These are phyloP conservation scores for Clitoria ternatea DNA, from an alignment of 306 rosid species.

Conservation along the genomic window DNA sequence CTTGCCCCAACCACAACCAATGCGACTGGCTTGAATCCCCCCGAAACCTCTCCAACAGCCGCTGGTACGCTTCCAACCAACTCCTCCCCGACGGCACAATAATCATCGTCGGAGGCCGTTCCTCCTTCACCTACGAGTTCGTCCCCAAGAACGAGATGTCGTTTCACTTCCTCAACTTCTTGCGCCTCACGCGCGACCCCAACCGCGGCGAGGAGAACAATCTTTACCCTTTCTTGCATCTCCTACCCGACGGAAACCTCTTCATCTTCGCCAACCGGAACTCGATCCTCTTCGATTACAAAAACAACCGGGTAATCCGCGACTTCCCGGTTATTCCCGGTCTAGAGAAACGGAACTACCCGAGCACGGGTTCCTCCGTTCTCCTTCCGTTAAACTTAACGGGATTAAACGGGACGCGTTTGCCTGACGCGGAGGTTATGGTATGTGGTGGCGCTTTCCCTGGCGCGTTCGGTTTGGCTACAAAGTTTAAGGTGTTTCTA, in stretches of 20 bases:
- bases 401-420: neutral
- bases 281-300: conserved; percentile 49
- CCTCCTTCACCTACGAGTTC: conserved; percentile 54
- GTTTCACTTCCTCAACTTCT: conserved; percentile 35
- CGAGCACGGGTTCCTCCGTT: conserved; percentile 79
- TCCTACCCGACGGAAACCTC: conserved; percentile 65
- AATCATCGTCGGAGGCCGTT: conserved; percentile 60
- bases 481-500: conserved; percentile 8
- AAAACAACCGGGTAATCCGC: conserved; percentile 20
- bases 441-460: conserved; percentile 72
- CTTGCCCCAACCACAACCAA: conserved; percentile 29
- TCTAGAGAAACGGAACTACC: conserved; percentile 52
- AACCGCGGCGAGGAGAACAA: conserved; percentile 57
- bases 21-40: conserved; percentile 59
- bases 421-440: conserved; percentile 53
- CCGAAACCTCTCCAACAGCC: conserved; percentile 3
- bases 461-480: conserved; percentile 41
- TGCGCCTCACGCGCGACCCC: conserved; percentile 47
- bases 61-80: conserved; percentile 79
- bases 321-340: conserved; percentile 57
- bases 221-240: conserved; percentile 84
- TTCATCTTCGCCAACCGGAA: conserved; percentile 68
- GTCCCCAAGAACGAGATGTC: conserved; percentile 41
- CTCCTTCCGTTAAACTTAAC: conserved; percentile 47
- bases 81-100: conserved; percentile 52